Conservation (phyloP, 2,329 filamentous ascomycete species). For the Parastagonospora nodorum region DNA sequence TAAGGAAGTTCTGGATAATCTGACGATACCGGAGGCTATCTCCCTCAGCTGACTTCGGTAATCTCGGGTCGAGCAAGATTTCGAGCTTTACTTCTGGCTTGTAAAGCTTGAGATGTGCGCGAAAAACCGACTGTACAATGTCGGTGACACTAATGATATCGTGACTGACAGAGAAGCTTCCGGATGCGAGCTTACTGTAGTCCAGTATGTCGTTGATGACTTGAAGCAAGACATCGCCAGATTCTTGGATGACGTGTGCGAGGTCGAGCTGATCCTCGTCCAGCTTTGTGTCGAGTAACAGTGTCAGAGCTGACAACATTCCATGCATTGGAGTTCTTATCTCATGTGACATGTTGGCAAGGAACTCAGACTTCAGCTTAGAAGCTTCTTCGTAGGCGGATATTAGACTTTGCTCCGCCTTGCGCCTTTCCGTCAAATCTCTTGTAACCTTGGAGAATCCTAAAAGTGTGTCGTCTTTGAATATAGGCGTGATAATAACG, state of each 20-base stretch:
- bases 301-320: slow-evolving; percentile 63
- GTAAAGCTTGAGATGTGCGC: slow-evolving; percentile 55
- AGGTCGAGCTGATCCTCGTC: slow-evolving; percentile 61
- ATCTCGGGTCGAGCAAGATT: slow-evolving; percentile 50
- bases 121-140: slow-evolving; percentile 56
- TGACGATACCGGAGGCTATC: slow-evolving; percentile 66
- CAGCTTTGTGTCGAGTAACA: slow-evolving; percentile 62
- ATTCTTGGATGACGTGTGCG: slow-evolving; percentile 63
- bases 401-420: slow-evolving; percentile 60
- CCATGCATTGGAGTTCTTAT: slow-evolving; percentile 68
- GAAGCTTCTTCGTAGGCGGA: slow-evolving; percentile 66
- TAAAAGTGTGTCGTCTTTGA: slow-evolving; percentile 57
- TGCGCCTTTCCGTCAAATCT: slow-evolving; percentile 61
- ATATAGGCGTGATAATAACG: slow-evolving; percentile 63
- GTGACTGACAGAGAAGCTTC: slow-evolving; percentile 62
- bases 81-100: slow-evolving; percentile 55
- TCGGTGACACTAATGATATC: slow-evolving; percentile 57
- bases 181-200: slow-evolving; percentile 66
- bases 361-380: slow-evolving; percentile 65
- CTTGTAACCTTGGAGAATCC: slow-evolving; percentile 65
- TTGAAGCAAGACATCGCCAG: slow-evolving; percentile 62
- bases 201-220: slow-evolving; percentile 71
- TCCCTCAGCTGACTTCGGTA: slow-evolving; percentile 58
- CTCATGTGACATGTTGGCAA: slow-evolving; percentile 69
- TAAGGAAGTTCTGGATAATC: slow-evolving; percentile 65